A percentile compares a stretch with the other conserved stretches of the same genome.
Conservation (phyloP, 805 yeast genomes). For the Yamadazyma phyllophila region DNA sequence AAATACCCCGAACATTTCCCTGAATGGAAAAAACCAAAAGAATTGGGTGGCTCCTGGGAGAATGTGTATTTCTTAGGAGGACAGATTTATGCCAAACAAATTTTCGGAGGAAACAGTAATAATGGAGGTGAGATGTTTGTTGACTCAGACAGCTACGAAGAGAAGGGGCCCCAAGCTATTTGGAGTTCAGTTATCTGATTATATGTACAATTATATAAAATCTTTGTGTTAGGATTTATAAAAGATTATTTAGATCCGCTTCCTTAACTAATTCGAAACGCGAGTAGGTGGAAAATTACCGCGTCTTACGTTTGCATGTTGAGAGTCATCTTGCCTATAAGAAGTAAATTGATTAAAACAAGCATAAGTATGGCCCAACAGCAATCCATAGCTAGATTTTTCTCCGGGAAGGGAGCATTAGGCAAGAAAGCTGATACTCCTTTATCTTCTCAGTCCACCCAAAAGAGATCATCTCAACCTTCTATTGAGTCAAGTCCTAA, state of each 20-base stretch:
- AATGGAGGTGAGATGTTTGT: slow-evolving; percentile 63
- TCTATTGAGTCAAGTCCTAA: slow-evolving; percentile 3
- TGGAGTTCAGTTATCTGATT: slow-evolving; percentile 53
- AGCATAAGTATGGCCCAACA: slow-evolving; percentile 25
- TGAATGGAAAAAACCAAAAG: slow-evolving; percentile 74
- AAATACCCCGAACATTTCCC: slow-evolving; percentile 90
- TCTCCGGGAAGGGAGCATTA: slow-evolving; percentile 14
- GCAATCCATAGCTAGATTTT: slow-evolving; percentile 34
- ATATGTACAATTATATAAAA: slow-evolving; percentile 4
- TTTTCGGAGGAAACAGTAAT: slow-evolving; percentile 57
- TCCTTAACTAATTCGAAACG: background rate
- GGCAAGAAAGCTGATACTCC: background rate
- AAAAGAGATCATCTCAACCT: background rate
- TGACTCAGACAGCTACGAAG: slow-evolving; percentile 67
- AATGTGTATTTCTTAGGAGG: slow-evolving; percentile 83
- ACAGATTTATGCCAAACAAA: slow-evolving; percentile 82
- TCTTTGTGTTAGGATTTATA: background rate
- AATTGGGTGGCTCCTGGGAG: slow-evolving; percentile 57
- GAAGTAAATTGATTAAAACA: background rate
- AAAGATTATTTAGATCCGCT: too few relatives aligned
- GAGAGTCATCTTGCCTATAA: background rate
- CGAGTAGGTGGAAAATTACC: background rate
- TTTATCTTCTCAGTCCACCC: too few relatives aligned
- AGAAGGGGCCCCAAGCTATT: slow-evolving; percentile 75
- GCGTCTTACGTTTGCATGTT: slow-evolving; percentile 7